A percentile compares a stretch with the other conserved stretches of the same genome.
These are phyloP conservation scores for Backusella psychrophila DNA, from an alignment of 192 early-diverging fungal species.

Conservation along the genomic window DNA sequence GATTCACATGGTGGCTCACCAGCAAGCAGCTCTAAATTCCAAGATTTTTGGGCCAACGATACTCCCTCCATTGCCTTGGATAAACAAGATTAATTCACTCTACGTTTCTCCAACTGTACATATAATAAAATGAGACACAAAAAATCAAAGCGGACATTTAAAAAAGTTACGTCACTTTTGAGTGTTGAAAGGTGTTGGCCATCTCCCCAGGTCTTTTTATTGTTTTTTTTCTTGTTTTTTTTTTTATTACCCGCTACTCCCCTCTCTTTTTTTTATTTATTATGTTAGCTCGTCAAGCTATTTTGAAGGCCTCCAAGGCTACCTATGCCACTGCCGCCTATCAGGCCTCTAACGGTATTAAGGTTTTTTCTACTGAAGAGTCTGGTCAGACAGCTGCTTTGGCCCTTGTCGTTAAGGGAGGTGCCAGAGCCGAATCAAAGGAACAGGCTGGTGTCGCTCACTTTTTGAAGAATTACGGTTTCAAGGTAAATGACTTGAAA, in stretches of 20 bases:
- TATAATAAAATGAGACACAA: not conserved
- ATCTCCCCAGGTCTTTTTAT: slow-evolving; percentile 9
- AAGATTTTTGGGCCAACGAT: not conserved
- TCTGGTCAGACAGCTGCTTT: slow-evolving; percentile 71
- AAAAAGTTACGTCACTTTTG: slow-evolving; percentile 3
- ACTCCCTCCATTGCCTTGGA: not conserved
- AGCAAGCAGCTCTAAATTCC: not conserved
- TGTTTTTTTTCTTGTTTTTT: slow-evolving; percentile 7
- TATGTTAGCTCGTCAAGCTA: slow-evolving; percentile 48
- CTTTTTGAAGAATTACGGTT: slow-evolving; percentile 86
- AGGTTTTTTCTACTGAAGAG: slow-evolving; percentile 68
- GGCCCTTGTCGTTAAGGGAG: slow-evolving; percentile 86
- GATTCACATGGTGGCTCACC: not conserved
- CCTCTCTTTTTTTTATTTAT: slow-evolving; percentile 18
- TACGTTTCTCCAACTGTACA: not conserved
- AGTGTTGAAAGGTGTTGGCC: not conserved
- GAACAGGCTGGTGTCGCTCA: slow-evolving; percentile 82
- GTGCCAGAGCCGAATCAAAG: slow-evolving; percentile 76
- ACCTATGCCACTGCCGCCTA: slow-evolving; percentile 48
- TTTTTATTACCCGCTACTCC: slow-evolving; percentile 17
- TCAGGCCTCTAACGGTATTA: slow-evolving; percentile 51
- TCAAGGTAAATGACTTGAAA: slow-evolving; percentile 60
- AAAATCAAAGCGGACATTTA: not conserved
- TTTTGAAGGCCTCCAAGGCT: slow-evolving; percentile 49
- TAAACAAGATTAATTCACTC: not conserved